A percentile compares a stretch with the other conserved stretches of the same genome.
Evolutionary conservation across 1,284 basidiomycete species (phyloP).

Genomic region (Mrakiaceae sp.): DNA sequence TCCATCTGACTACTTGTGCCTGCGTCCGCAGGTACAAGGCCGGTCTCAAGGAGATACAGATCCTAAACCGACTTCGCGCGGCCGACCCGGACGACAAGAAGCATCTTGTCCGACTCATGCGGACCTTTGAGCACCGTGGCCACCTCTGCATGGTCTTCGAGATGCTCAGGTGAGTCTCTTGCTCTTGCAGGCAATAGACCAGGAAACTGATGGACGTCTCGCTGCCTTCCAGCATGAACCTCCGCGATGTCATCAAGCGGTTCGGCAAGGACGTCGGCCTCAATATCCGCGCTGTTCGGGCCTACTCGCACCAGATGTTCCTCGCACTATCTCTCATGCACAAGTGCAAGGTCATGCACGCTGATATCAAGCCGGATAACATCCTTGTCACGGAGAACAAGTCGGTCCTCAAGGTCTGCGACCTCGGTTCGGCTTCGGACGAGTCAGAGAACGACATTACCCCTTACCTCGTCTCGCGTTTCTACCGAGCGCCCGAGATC

Average conservation of each 20-base stretch:
- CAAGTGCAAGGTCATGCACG: conserved; percentile 90
- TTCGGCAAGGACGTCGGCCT: conserved; percentile 97
- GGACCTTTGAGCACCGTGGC: conserved; percentile 92
- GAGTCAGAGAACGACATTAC: conserved; percentile 93
- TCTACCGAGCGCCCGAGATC: conserved; percentile 98
- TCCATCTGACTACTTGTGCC: conserved; percentile 2
- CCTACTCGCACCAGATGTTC: conserved; percentile 94
- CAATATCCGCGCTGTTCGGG: conserved; percentile 91
- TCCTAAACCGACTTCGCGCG: conserved; percentile 71
- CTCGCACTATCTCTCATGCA: conserved; percentile 71
- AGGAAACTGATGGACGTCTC: too few species aligned
- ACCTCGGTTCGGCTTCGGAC: conserved; percentile 90
- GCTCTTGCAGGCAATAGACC: too few species aligned
- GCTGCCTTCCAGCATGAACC: conserved; percentile 64
- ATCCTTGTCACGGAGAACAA: conserved; percentile 91
- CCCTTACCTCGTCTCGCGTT: conserved; percentile 93
- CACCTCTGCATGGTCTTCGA: conserved; percentile 97
- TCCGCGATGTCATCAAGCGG: conserved; percentile 95
- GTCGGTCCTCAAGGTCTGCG: conserved; percentile 85
- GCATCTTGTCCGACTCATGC: conserved; percentile 79
- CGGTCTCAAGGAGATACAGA: conserved; percentile 82
- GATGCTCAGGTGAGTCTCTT: conserved; percentile 57
- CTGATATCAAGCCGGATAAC: conserved; percentile 96
- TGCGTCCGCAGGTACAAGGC: conserved; percentile 66
- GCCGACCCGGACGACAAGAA: conserved; percentile 95